Conservation (phyloP, 352 stramenopile genomes). For the Phytophthora idaei region DNA sequence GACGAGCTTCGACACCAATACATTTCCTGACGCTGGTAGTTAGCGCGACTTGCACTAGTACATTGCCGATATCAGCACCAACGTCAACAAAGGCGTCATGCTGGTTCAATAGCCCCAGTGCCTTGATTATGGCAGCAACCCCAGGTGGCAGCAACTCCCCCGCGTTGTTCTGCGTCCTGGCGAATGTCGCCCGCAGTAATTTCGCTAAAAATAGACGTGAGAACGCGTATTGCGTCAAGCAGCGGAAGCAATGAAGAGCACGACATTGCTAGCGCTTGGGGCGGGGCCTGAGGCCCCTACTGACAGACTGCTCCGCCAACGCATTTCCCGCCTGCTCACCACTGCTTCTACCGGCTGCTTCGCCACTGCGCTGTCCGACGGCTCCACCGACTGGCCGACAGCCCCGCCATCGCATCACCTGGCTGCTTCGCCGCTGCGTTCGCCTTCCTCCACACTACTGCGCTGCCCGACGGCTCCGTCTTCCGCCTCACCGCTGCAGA, state of each 20-base stretch:
- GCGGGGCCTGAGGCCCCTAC: too few species aligned
- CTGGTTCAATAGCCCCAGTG: not conserved
- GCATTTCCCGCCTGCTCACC: too few species aligned
- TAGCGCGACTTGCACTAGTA: constrained; percentile 5
- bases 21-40: not conserved
- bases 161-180: not conserved
- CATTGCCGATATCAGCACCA: constrained; percentile 13
- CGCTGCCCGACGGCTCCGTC: too few species aligned
- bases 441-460: too few species aligned
- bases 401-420: too few species aligned
- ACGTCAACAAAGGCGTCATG: constrained; percentile 9
- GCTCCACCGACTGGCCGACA: too few species aligned
- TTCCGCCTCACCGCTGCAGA: not conserved
- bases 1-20: not conserved
- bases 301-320: too few species aligned
- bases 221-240: not conserved
- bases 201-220: not conserved
- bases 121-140: not conserved
- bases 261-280: too few species aligned
- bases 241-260: not conserved
- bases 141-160: not conserved
- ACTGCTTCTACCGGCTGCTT: too few species aligned
- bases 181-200: not conserved
- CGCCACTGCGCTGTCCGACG: too few species aligned
- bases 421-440: too few species aligned